Percentiles rank a stretch among this genome's conserved stretches.
Evolutionary conservation across 805 yeast genomes (phyloP).

Genomic region (Lachancea thermotolerans): DNA sequence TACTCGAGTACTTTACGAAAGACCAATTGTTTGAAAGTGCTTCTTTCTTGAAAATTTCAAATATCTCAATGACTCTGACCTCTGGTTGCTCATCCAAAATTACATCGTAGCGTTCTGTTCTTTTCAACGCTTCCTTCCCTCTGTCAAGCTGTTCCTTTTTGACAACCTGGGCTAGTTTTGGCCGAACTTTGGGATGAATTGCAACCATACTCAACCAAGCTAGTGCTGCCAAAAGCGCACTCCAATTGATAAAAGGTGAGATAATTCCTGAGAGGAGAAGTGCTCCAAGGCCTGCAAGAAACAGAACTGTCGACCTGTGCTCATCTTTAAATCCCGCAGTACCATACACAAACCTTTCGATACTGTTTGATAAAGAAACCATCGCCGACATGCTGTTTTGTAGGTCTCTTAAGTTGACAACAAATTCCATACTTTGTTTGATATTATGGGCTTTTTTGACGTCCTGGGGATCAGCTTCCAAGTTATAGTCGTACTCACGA

Average conservation of each 20-base stretch:
- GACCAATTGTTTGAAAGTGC: constrained; percentile 56
- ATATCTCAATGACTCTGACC: constrained; percentile 60
- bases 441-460: constrained; percentile 24
- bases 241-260: constrained; percentile 59
- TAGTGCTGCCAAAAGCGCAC: constrained; percentile 42
- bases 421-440: constrained; percentile 36
- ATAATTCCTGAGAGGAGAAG: constrained; percentile 38
- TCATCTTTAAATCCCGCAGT: constrained; percentile 70
- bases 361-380: constrained; percentile 41
- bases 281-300: constrained; percentile 35
- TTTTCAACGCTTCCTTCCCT: constrained; percentile 21
- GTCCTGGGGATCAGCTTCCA: constrained; percentile 11
- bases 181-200: constrained; percentile 53
- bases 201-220: constrained; percentile 51
- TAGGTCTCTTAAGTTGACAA: constrained; percentile 62
- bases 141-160: constrained; percentile 26
- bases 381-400: constrained; percentile 58
- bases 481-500: constrained; percentile 9
- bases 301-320: constrained; percentile 53
- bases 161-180: constrained; percentile 26
- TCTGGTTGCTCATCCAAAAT: constrained; percentile 67
- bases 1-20: constrained; percentile 48
- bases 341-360: constrained; percentile 51
- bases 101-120: constrained; percentile 37
- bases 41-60: constrained; percentile 65